phyloP scores from a whole-genome alignment of 192 early-diverging fungal genomes.

The Radiomyces spectabilis region DNA sequence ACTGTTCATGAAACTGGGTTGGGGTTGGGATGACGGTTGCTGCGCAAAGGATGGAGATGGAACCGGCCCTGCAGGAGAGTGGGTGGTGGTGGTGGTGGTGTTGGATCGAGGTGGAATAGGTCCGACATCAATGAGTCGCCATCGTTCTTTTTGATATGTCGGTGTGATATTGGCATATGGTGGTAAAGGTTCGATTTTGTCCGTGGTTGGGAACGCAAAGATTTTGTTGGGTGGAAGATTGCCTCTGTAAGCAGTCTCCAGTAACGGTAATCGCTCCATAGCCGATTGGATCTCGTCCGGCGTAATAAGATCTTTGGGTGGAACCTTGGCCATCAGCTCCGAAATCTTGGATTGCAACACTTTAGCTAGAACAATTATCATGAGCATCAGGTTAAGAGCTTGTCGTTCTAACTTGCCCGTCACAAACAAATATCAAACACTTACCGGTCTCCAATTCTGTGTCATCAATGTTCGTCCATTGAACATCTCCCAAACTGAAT shows the following conservation, averaged over 20 bases:
- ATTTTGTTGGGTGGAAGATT: slow-evolving; percentile 38
- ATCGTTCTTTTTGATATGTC: slow-evolving; percentile 16
- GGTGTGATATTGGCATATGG: slow-evolving; percentile 26
- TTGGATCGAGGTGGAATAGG: too few species aligned
- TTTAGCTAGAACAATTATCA: slow-evolving; percentile 13
- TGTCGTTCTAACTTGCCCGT: neutral
- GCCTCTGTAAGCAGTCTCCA: slow-evolving; percentile 39
- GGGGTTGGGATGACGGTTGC: too few species aligned
- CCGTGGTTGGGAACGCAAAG: slow-evolving; percentile 36
- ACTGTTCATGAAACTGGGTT: too few species aligned
- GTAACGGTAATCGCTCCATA: slow-evolving; percentile 29
- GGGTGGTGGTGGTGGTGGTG: too few species aligned
- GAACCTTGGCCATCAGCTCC: slow-evolving; percentile 16
- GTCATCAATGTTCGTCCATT: slow-evolving; percentile 1
- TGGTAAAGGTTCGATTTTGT: slow-evolving; percentile 10
- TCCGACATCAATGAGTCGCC: slow-evolving; percentile 7
- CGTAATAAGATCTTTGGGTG: slow-evolving; percentile 28
- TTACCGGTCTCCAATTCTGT: slow-evolving; percentile 39
- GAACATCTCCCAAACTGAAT: slow-evolving; percentile 27
- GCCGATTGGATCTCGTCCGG: slow-evolving; percentile 30
- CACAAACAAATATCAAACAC: neutral
- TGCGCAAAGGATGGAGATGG: too few species aligned
- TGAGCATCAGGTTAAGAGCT: neutral
- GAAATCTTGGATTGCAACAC: slow-evolving; percentile 24
- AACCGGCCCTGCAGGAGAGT: too few species aligned